These are phyloP conservation scores for Xylaria sp. DNA, from an alignment of 2,329 filamentous ascomycete species.

Conservation along the genomic window DNA sequence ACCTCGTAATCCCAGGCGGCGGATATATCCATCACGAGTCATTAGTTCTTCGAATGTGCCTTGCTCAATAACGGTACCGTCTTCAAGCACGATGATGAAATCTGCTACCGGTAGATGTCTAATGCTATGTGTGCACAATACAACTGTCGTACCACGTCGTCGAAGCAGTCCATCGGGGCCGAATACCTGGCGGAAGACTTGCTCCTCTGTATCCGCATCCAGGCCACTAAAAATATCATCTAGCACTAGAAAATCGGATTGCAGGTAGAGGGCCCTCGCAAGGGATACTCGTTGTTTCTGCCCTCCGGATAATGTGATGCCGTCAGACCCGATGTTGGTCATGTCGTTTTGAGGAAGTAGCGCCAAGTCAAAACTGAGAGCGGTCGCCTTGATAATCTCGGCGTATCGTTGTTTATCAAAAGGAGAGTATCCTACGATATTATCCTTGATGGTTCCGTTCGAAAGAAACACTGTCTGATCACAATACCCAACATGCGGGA, in stretches of 20 bases:
- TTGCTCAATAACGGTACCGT: constrained; percentile 58
- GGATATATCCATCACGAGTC: constrained; percentile 43
- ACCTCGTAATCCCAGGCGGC: constrained; percentile 38
- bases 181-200: constrained; percentile 50
- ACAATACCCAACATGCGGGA: constrained; percentile 51
- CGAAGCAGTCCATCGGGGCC: constrained; percentile 45
- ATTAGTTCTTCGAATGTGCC: constrained; percentile 54
- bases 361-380: constrained; percentile 49
- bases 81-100: constrained; percentile 59
- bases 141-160: constrained; percentile 41
- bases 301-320: constrained; percentile 59
- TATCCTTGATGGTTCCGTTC: constrained; percentile 50
- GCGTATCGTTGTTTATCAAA: constrained; percentile 46
- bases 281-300: constrained; percentile 57
- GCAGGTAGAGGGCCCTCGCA: constrained; percentile 50
- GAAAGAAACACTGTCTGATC: constrained; percentile 52
- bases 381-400: constrained; percentile 46
- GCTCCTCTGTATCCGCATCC: constrained; percentile 50
- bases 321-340: constrained; percentile 58
- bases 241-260: constrained; percentile 47
- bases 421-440: constrained; percentile 46
- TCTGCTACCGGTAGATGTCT: constrained; percentile 55
- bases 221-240: constrained; percentile 54
- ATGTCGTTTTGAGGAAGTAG: constrained; percentile 52
- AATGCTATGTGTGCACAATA: constrained; percentile 56